A percentile compares a stretch with the other conserved stretches of the same genome.
phyloP scores from a whole-genome alignment of 176 grass and related monocot genomes.

The Cenchrus purpureus region DNA sequence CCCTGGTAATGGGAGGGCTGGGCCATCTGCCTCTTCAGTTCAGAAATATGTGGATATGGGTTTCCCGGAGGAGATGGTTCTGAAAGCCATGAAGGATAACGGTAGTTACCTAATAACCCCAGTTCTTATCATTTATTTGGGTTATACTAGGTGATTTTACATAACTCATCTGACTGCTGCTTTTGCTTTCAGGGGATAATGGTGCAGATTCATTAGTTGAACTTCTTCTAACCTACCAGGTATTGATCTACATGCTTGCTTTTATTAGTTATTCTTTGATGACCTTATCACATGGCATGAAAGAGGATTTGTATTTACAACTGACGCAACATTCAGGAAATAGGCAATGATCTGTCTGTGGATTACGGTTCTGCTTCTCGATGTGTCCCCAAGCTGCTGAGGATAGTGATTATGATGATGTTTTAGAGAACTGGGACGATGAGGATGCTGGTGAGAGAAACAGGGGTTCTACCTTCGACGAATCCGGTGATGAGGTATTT shows the following conservation, averaged over 20 bases:
- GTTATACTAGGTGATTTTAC: slow-evolving; percentile 24
- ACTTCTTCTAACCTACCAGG: slow-evolving; percentile 73
- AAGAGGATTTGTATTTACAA: slow-evolving; percentile 5
- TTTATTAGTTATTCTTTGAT: slow-evolving; percentile 25
- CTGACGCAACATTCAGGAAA: slow-evolving; percentile 50
- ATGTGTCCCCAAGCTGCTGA: slow-evolving; percentile 22
- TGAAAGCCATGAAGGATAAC: slow-evolving; percentile 53
- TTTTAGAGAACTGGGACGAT: slow-evolving; percentile 51
- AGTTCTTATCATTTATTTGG: slow-evolving; percentile 30
- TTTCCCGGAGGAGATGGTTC: slow-evolving; percentile 54
- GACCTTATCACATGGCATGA: background rate
- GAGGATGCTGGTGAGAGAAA: slow-evolving; percentile 37
- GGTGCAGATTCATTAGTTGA: slow-evolving; percentile 73
- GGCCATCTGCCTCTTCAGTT: slow-evolving; percentile 38
- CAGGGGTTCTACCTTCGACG: slow-evolving; percentile 26
- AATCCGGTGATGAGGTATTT: slow-evolving; percentile 75
- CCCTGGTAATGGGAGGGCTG: slow-evolving; percentile 39
- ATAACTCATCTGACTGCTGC: slow-evolving; percentile 17
- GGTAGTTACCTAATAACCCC: slow-evolving; percentile 40
- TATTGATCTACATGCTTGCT: slow-evolving; percentile 21
- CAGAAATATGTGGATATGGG: slow-evolving; percentile 60
- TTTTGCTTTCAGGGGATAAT: slow-evolving; percentile 58
- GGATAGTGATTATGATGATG: slow-evolving; percentile 22
- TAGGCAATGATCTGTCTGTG: slow-evolving; percentile 45
- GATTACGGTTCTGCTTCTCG: slow-evolving; percentile 36